Evolutionary conservation across 2,329 filamentous ascomycete genomes (phyloP).

Genomic region (Cladosporium sp.): DNA sequence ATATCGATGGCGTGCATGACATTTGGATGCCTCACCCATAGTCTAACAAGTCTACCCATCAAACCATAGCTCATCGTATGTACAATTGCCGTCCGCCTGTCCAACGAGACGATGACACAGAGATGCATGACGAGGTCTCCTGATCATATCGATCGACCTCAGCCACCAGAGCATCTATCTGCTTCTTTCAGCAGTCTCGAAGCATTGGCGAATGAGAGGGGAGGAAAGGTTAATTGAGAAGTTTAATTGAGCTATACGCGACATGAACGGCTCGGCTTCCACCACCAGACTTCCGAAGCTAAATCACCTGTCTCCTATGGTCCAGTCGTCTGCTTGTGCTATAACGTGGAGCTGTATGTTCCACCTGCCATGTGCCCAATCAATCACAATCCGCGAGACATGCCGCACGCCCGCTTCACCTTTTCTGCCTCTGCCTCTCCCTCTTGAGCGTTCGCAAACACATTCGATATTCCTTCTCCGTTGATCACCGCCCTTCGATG

Average conservation of each 20-base stretch:
- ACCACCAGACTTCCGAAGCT: conserved; percentile 2
- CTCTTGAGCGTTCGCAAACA: not conserved
- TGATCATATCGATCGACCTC: not conserved
- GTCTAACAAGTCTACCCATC: not conserved
- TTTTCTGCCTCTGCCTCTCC: not conserved
- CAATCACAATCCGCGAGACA: conserved; percentile 3
- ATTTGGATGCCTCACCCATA: not conserved
- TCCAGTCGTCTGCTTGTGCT: not conserved
- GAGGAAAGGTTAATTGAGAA: not conserved
- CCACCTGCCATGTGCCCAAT: conserved; percentile 6
- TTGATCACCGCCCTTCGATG: not conserved
- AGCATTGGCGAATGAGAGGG: not conserved
- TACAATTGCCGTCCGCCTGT: not conserved
- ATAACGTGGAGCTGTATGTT: conserved; percentile 15
- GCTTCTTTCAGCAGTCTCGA: not conserved
- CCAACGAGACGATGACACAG: not conserved
- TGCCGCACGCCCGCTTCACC: conserved; percentile 7
- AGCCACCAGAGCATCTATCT: not conserved
- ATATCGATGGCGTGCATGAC: not conserved
- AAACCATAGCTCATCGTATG: not conserved
- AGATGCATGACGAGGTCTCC: not conserved
- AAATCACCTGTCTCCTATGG: not conserved
- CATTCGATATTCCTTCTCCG: not conserved
- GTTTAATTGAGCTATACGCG: not conserved
- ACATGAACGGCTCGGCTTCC: not conserved